Conservation (phyloP, 164 flowering plant genomes). For the Warburgia ugandensis region DNA sequence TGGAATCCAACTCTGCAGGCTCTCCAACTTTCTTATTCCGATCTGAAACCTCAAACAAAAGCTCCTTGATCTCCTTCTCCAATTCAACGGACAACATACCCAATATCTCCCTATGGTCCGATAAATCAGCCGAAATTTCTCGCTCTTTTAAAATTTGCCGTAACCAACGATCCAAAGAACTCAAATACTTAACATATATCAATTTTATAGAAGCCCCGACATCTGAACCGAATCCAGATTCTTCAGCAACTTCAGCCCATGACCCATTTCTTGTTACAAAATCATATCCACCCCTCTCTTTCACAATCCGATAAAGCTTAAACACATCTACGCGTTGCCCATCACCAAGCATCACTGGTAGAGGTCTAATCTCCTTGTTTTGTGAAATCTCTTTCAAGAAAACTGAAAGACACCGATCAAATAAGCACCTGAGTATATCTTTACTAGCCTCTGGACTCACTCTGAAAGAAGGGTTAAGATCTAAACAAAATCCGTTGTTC, state of each 20-base stretch:
- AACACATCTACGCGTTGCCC: slow-evolving; percentile 52
- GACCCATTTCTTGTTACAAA: slow-evolving; percentile 23
- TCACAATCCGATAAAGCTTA: slow-evolving; percentile 42
- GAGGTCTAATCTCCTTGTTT: slow-evolving; percentile 19
- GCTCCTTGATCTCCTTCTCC: no score
- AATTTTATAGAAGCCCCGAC: slow-evolving; percentile 35
- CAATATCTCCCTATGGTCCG: no score
- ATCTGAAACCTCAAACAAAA: slow-evolving; percentile 3
- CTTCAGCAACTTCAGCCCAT: slow-evolving; percentile 45
- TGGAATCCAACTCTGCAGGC: slow-evolving; percentile 22
- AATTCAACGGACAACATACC: no score
- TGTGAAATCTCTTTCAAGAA: slow-evolving; percentile 24
- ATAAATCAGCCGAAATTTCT: no score
- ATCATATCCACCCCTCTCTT: slow-evolving; percentile 44
- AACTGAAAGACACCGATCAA: slow-evolving; percentile 16
- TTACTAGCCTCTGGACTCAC: background rate
- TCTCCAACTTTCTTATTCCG: slow-evolving; percentile 9
- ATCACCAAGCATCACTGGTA: slow-evolving; percentile 56
- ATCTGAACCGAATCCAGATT: slow-evolving; percentile 29
- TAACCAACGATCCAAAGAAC: slow-evolving; percentile 34
- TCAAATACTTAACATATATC: slow-evolving; percentile 51
- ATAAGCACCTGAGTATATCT: slow-evolving; percentile 17
- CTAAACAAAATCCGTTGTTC: slow-evolving; percentile 14
- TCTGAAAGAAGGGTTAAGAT: slow-evolving; percentile 5
- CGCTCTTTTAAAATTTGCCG: slow-evolving; percentile 13